Conservation (phyloP, 371 early-diverging fungal genomes). For the Nematocida ironsii region DNA sequence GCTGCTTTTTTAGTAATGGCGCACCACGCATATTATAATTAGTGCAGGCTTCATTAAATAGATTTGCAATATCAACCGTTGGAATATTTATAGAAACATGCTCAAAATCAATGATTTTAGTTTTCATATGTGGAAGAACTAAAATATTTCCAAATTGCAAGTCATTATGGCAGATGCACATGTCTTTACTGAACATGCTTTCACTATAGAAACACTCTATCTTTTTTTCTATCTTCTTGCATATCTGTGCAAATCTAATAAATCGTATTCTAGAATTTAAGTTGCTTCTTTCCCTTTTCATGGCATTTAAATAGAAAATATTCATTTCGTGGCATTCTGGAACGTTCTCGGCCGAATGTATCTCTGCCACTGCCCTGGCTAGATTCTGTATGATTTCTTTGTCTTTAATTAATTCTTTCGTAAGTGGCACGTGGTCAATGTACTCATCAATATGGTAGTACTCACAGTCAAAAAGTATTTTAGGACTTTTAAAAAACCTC, state of each 20-base stretch:
- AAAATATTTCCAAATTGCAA: slow-evolving; percentile 55
- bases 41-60: slow-evolving; percentile 30
- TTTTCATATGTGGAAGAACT: not conserved
- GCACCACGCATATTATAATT: slow-evolving; percentile 20
- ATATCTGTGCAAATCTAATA: slow-evolving; percentile 7
- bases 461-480: slow-evolving; percentile 1
- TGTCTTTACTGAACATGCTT: not conserved
- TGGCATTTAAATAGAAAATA: not conserved
- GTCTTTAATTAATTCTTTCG: not conserved
- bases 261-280: not conserved
- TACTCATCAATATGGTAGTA: slow-evolving; percentile 47
- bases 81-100: slow-evolving; percentile 40
- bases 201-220: not conserved
- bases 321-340: not conserved
- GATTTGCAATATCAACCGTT: slow-evolving; percentile 20
- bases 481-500: slow-evolving; percentile 20
- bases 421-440: slow-evolving; percentile 14
- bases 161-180: slow-evolving; percentile 35
- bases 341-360: not conserved
- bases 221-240: slow-evolving; percentile 33
- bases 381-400: slow-evolving; percentile 1
- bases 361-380: not conserved
- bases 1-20: slow-evolving; percentile 13
- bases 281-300: not conserved
- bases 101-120: slow-evolving; percentile 42